Evolutionary conservation across 306 rosid species (phyloP).

Genomic region (Senna tora): DNA sequence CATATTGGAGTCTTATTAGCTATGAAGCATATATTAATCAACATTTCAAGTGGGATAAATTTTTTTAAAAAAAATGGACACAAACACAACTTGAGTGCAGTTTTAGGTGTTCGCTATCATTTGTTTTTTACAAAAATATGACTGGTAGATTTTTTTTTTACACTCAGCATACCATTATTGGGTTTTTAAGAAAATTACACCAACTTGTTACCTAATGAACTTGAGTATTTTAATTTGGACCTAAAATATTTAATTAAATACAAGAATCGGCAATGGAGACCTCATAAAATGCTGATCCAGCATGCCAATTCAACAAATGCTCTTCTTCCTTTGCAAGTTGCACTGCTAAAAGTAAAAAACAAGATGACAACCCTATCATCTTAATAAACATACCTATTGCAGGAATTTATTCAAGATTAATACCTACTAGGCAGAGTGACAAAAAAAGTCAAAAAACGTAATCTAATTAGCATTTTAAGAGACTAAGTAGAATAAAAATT

Average conservation of each 20-base stretch:
- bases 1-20: background rate
- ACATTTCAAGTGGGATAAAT: slow-evolving; percentile 13
- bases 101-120: background rate
- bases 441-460: no score
- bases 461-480: no score
- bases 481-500: background rate
- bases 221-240: background rate
- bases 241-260: slow-evolving; percentile 10
- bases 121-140: background rate
- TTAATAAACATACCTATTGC: slow-evolving; percentile 8
- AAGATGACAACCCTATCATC: slow-evolving; percentile 9
- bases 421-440: background rate
- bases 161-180: background rate
- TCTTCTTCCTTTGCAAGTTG: slow-evolving; percentile 10
- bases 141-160: background rate
- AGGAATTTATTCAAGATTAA: background rate
- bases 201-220: background rate
- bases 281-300: slow-evolving; percentile 1
- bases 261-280: slow-evolving; percentile 12
- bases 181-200: background rate
- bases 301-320: background rate
- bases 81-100: background rate
- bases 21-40: slow-evolving; percentile 22
- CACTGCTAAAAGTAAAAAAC: slow-evolving; percentile 16
- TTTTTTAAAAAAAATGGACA: background rate